Base-by-base conservation (phyloP, 2,329 filamentous ascomycete genomes). In the Colletotrichum limetticola region DNA sequence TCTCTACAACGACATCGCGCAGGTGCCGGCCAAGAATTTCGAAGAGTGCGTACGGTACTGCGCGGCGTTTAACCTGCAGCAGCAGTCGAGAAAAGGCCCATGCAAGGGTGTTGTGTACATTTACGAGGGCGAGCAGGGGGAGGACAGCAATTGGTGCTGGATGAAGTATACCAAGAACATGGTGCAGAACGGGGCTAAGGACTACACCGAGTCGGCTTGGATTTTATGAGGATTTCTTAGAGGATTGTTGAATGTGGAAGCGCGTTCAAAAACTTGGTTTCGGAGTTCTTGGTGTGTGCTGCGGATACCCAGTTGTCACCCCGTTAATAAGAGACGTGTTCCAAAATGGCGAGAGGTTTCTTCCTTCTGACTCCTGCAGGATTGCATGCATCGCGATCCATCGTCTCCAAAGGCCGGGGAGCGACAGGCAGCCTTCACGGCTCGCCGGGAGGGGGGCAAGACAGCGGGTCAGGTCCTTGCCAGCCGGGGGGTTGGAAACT, bases 131-230 rank as follows among this genome's bases (percentile, higher is more conserved):
- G 60, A 56, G 4, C 60, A 72, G 46, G 66, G 66, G 22, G 63
- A 61, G 46, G 66, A 70, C 9, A 28, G 37, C 19, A 62, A 62
- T 12, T 72, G 62, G 26, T 72, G 71, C 66, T 72, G 71, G 71
- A 4, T 72, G 32, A 72, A 72, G 71, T 72, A 72, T n/a, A 66
- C 35, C 22, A 57, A 70, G 66, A 72, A 72, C 28, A 72, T 24
- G 19, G 53, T 24, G 55, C 46, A 66, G 60, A 65, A 52, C 16
- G 46, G 52, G 7, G 35, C 66, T 2, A 72, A 70, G 35, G 66
- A 72, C 4, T 72, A 65, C 24, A 52, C 60, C 16, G 71, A 72
- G 49, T 70, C 71, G 8, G 71, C 71, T 8, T 72, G 71, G 71
- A 65, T 72, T 19, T 5, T 70, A 49, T 72, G 24, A 70, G n/a